Base-by-base conservation (phyloP, 1,284 basidiomycete genomes). In the Apiotrichum sp. region DNA sequence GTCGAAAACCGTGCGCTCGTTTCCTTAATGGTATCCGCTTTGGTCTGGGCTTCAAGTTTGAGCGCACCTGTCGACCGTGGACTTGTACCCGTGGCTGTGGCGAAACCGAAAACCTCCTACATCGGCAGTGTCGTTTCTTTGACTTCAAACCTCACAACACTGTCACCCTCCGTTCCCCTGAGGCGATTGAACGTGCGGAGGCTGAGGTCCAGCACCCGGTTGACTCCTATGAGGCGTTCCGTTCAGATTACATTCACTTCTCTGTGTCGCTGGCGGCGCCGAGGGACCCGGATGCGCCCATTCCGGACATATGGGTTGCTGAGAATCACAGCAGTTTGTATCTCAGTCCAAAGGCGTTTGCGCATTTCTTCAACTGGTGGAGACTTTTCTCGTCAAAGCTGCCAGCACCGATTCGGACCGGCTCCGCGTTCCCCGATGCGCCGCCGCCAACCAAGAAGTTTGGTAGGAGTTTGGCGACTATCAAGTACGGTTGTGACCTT, bases 331-430 rank as follows among this genome's bases (percentile, higher is more conserved):
- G 88, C 76, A 90, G 84, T 67, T 78, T 98, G 56, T 89, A 98
- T 76, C 82, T 97, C 41, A 89, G 87, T 2, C 91, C 93, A 0
- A 86, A 88, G 64, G 81, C 85, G 0, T 93, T 93, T 67, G 81
- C 89, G 4, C 90, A 93, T 72, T 98, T 98, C 76, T 91, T 86
- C 82, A 81, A 86, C 0, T 98, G 93, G 93, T 93, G 88, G 83
- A 79, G 69, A 39, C 78, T 95, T 9, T 98, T 98, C 71, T 87
- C 89, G 67, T 81, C 85, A 53, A 83, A 82, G 5, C 78, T 93
- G 63, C 85, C 88, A 2, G 78, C 96, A 13, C 93, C 93, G 0
- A 88, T 95, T 47, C 86, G 92, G 5, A 88, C 92, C 65, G 95
- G 95, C 31, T 80, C 78, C 6, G 84, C 89, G 34, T 95, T 90